These are phyloP conservation scores for Globisporangium splendens DNA, from an alignment of 352 stramenopile species.

Conservation along the genomic window DNA sequence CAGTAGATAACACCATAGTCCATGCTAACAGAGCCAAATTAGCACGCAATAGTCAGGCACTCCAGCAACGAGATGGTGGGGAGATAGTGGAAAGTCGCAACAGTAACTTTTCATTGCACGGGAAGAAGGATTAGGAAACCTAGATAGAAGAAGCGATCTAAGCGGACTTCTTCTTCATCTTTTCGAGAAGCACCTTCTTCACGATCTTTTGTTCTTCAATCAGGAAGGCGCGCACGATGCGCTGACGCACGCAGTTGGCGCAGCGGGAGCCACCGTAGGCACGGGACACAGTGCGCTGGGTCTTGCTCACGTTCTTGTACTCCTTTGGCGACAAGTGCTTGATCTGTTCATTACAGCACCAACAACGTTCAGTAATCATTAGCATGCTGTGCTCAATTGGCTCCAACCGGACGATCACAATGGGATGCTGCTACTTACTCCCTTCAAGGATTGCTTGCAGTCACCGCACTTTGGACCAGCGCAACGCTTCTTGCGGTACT, in stretches of 20 bases:
- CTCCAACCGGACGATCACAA: too few species aligned
- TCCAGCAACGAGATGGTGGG: too few species aligned
- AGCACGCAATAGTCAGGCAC: too few species aligned
- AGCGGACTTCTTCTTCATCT: constrained; percentile 86
- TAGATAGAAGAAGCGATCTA: constrained; percentile 25
- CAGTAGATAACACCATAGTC: too few species aligned
- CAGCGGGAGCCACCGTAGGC: constrained; percentile 96
- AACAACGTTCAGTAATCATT: neutral
- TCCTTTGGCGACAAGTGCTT: constrained; percentile 71
- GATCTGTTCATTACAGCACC: constrained; percentile 51
- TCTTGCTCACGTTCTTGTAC: constrained; percentile 81
- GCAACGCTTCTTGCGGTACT: constrained; percentile 95
- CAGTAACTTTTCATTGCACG: neutral
- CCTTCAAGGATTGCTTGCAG: constrained; percentile 92
- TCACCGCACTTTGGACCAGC: constrained; percentile 95
- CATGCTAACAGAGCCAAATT: too few species aligned
- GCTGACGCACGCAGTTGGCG: constrained; percentile 91
- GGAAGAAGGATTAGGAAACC: constrained; percentile 17
- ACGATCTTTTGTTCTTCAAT: constrained; percentile 99
- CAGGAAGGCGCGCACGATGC: constrained; percentile 97
- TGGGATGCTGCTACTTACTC: constrained; percentile 21
- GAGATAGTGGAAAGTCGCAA: too few species aligned
- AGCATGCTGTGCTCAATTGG: too few species aligned
- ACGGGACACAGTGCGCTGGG: constrained; percentile 94
- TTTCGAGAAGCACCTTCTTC: constrained; percentile 98